Evolutionary conservation across 345 rosid species (phyloP).

Genomic region (Populus davidiana): DNA sequence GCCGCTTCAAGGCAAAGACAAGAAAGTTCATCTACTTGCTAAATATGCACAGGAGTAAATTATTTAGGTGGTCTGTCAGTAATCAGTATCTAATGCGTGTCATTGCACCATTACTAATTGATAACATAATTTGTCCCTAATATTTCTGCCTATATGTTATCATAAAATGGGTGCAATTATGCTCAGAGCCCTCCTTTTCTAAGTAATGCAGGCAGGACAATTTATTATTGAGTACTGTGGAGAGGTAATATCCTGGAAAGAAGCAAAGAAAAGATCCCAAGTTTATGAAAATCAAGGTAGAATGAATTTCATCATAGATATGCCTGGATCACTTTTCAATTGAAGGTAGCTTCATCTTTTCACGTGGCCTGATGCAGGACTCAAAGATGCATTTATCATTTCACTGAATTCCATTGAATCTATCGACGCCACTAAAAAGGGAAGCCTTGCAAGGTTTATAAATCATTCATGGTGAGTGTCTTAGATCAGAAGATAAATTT

Average conservation of each 20-base stretch:
- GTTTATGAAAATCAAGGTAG: conserved; percentile 71
- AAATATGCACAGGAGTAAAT: neutral
- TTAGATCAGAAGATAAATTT: conserved; percentile 4
- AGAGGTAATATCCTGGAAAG: conserved; percentile 94
- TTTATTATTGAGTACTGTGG: conserved; percentile 96
- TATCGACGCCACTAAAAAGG: conserved; percentile 88
- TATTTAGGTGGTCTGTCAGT: neutral
- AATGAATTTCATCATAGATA: conserved; percentile 8
- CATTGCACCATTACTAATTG: neutral
- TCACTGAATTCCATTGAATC: conserved; percentile 77
- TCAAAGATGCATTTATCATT: conserved; percentile 88
- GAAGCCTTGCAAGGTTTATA: conserved; percentile 91
- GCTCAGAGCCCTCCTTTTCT: neutral
- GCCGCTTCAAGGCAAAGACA: neutral
- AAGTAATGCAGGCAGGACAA: conserved; percentile 60
- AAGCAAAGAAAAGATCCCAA: conserved; percentile 82
- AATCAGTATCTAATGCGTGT: neutral
- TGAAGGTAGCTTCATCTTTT: conserved; percentile 4
- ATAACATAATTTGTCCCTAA: neutral
- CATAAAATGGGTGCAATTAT: neutral
- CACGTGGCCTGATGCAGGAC: conserved; percentile 49
- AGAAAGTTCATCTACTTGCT: neutral
- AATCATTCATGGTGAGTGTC: conserved; percentile 92
- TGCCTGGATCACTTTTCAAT: neutral
- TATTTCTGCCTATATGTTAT: neutral